Evolutionary conservation across 78 protist species (phyloP).

Genomic region (Tieghemostelium lacteum): DNA sequence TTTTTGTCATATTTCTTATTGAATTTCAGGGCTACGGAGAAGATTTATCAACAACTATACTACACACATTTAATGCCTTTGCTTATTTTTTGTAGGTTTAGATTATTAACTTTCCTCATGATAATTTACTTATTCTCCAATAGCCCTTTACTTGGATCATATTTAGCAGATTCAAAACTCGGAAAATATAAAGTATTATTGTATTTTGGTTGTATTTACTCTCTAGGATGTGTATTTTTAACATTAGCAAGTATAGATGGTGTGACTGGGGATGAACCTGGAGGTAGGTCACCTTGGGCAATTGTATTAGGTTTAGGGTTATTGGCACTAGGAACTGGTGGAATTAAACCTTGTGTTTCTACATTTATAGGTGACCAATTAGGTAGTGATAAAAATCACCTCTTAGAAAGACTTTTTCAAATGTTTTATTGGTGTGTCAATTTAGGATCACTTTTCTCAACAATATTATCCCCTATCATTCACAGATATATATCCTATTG

Average conservation of each 20-base stretch:
- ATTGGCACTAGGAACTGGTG: slow-evolving; percentile 90
- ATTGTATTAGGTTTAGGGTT: slow-evolving; percentile 59
- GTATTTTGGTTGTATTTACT: neutral
- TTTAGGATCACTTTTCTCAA: slow-evolving; percentile 72
- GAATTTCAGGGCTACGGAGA: neutral
- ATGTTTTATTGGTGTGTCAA: slow-evolving; percentile 84
- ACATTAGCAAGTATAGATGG: neutral
- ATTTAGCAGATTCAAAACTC: slow-evolving; percentile 1
- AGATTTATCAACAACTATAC: neutral
- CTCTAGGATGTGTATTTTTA: slow-evolving; percentile 4
- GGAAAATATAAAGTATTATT: slow-evolving; percentile 16
- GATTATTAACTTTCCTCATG: neutral
- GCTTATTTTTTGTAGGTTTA: slow-evolving; percentile 9
- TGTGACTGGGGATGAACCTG: slow-evolving; percentile 22
- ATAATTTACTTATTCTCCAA: neutral
- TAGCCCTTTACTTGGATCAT: slow-evolving; percentile 24
- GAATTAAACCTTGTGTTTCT: slow-evolving; percentile 59
- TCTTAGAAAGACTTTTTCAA: slow-evolving; percentile 51
- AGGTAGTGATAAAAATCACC: neutral
- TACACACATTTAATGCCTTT: neutral
- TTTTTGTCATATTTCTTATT: neutral
- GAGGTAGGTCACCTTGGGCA: slow-evolving; percentile 50
- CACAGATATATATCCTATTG: slow-evolving; percentile 52
- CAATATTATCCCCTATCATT: slow-evolving; percentile 77
- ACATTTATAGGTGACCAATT: slow-evolving; percentile 89